Percentiles rank a stretch among this genome's conserved stretches.
phyloP scores from a whole-genome alignment of 257 asterid genomes.

The Solanum boliviense region DNA sequence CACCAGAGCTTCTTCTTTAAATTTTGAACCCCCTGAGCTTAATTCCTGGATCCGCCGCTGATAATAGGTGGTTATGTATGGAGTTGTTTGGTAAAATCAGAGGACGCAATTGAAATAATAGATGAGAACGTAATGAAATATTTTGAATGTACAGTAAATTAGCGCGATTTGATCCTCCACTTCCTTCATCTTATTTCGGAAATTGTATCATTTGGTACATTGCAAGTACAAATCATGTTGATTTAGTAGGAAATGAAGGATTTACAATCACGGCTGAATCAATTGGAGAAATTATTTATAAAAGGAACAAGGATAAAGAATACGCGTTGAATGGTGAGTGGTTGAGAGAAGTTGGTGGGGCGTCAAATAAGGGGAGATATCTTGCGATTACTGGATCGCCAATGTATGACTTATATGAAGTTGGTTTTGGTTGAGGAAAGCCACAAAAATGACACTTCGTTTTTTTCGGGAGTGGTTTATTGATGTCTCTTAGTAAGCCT shows the following conservation, averaged over 20 bases:
- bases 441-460: constrained; percentile 16
- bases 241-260: constrained; percentile 20
- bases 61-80: constrained; percentile 19
- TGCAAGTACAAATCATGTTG: neutral
- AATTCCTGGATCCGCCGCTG: neutral
- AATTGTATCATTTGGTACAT: constrained; percentile 26
- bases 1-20: too few relatives aligned
- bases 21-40: too few relatives aligned
- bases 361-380: neutral
- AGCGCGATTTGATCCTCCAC: constrained; percentile 19
- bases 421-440: constrained; percentile 46
- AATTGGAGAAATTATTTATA: constrained; percentile 8
- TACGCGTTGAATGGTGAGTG: constrained; percentile 7
- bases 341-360: neutral
- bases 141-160: constrained; percentile 1
- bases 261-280: constrained; percentile 9
- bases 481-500: constrained; percentile 1
- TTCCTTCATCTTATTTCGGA: constrained; percentile 40
- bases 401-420: constrained; percentile 16
- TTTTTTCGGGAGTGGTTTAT: neutral
- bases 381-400: constrained; percentile 37
- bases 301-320: constrained; percentile 4
- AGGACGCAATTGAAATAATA: neutral
- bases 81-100: constrained; percentile 28
- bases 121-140: neutral